These are phyloP conservation scores for Aspergillus oerlinghausenensis DNA, from an alignment of 2,329 filamentous ascomycete species.

Conservation along the genomic window DNA sequence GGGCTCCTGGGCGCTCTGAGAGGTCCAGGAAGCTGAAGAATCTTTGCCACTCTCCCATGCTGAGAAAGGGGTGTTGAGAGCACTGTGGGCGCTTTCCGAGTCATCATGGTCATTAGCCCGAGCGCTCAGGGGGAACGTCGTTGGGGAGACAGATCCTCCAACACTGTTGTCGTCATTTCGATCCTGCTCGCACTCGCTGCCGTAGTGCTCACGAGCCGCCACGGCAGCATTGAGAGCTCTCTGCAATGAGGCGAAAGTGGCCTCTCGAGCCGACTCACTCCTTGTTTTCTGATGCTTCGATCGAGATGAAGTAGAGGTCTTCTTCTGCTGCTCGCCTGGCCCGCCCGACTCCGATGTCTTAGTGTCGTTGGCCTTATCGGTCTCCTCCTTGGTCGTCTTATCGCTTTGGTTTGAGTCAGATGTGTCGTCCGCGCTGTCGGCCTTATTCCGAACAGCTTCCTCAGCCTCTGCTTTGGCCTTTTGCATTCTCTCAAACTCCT, in stretches of 20 bases:
- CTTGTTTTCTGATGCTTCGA: conserved; percentile 34
- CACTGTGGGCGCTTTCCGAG: conserved; percentile 4
- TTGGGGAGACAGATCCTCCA: conserved; percentile 26
- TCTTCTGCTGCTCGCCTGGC: conserved; percentile 16
- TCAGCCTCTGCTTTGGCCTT: conserved; percentile 34
- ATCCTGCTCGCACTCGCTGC: conserved; percentile 15
- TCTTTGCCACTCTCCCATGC: conserved; percentile 27
- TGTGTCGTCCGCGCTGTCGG: conserved; percentile 19
- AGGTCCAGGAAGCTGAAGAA: conserved; percentile 25
- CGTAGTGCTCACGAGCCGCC: conserved; percentile 34
- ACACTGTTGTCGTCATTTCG: conserved; percentile 20
- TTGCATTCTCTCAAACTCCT: conserved; percentile 46
- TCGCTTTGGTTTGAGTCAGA: conserved; percentile 21
- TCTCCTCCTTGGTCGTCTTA: conserved; percentile 17
- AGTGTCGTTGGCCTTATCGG: conserved; percentile 22
- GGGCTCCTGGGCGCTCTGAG: conserved; percentile 21
- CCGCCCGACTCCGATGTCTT: conserved; percentile 23
- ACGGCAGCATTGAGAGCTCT: conserved; percentile 41
- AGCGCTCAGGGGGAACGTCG: conserved; percentile 20
- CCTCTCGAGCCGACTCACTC: conserved; percentile 37
- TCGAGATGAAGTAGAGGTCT: conserved; percentile 18
- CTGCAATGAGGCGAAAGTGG: conserved; percentile 42
- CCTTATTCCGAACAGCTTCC: conserved; percentile 30
- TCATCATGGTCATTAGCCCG: conserved; percentile 8
- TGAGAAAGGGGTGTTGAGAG: conserved; percentile 19